These are phyloP conservation scores for Gastroboletus turbinatus DNA, from an alignment of 1,284 basidiomycete species.

Conservation along the genomic window DNA sequence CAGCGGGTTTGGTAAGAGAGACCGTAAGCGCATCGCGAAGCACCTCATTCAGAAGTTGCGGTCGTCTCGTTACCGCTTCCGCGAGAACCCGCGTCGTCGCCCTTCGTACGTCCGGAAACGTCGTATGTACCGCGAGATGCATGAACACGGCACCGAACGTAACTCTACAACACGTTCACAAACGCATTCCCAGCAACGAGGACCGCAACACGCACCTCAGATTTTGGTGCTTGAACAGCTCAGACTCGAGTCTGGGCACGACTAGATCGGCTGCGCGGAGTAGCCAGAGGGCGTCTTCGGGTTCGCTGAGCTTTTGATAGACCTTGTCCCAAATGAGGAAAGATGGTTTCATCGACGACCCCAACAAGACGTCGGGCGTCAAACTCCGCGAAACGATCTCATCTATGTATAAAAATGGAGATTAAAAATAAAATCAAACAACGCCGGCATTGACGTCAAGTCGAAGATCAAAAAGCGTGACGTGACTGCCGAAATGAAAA, in stretches of 20 bases:
- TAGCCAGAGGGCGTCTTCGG: slow-evolving; percentile 78
- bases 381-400: slow-evolving; percentile 40
- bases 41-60: slow-evolving; percentile 51
- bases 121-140: slow-evolving; percentile 64
- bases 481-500: slow-evolving; percentile 6
- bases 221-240: slow-evolving; percentile 55
- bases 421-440: background rate
- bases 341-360: slow-evolving; percentile 66
- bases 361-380: slow-evolving; percentile 44
- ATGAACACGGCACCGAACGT: slow-evolving; percentile 67
- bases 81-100: slow-evolving; percentile 47
- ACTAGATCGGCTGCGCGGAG: slow-evolving; percentile 63
- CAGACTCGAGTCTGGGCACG: slow-evolving; percentile 48
- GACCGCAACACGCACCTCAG: slow-evolving; percentile 46
- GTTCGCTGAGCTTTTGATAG: slow-evolving; percentile 67
- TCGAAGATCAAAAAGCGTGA: background rate
- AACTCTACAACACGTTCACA: slow-evolving; percentile 29
- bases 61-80: slow-evolving; percentile 30
- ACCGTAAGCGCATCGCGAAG: slow-evolving; percentile 56
- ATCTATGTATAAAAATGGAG: slow-evolving; percentile 20
- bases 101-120: slow-evolving; percentile 53
- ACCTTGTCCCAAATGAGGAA: slow-evolving; percentile 88
- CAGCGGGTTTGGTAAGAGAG: slow-evolving; percentile 36
- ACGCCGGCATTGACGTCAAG: slow-evolving; percentile 8
- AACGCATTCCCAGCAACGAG: background rate